Base-by-base conservation (phyloP, 2,329 filamentous ascomycete species). In the Fusarium clavum region DNA sequence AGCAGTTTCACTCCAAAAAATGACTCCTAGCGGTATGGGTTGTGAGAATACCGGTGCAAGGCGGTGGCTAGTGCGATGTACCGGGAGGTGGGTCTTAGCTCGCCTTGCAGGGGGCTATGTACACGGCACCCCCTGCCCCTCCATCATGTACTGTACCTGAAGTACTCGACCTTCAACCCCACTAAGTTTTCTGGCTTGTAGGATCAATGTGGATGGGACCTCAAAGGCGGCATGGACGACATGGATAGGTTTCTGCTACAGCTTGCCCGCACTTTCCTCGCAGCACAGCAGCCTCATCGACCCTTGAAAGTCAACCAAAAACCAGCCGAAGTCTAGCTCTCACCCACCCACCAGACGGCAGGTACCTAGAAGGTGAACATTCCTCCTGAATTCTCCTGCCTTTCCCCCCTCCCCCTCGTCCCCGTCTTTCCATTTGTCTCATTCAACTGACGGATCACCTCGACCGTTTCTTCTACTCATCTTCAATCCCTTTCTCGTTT, bases 321-420 rank as follows among this genome's bases (percentile, higher is more conserved):
- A 67, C 71, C 70, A 73, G 69, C 58, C 41, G 63, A 62, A 75
- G 73, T 67, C 73, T 69, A 72, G 70, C 69, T 73, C 70, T 74
- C 72, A 73, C 73, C 71, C 64, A 40, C 70, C 73, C 70, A 72
- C 63, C 59, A 71, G 64, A 54, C 32, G 18, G 34, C 27, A 52
- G 24, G 49, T 52, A 52, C 49, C 49, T 52, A 52, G 34, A 44
- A 52, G 24, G 32, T 52, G 40, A 51, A 67, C 61, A 57, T 64
- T 72, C 73, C 73, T 76, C 73, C 73, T 76, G 75, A 76, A 76
- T 77, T 76, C 75, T 74, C 64, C 66, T 61, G 49, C 64, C 62
- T 32, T 45, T 55, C 56, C 49, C 61, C 62, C 62, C 64, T 69
- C 74, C 62, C 63, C 61, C 55, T 66, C 63, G 55, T 59, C 61